Conservation (phyloP, 176 grass and related monocot genomes). For the Stipa capillata region DNA sequence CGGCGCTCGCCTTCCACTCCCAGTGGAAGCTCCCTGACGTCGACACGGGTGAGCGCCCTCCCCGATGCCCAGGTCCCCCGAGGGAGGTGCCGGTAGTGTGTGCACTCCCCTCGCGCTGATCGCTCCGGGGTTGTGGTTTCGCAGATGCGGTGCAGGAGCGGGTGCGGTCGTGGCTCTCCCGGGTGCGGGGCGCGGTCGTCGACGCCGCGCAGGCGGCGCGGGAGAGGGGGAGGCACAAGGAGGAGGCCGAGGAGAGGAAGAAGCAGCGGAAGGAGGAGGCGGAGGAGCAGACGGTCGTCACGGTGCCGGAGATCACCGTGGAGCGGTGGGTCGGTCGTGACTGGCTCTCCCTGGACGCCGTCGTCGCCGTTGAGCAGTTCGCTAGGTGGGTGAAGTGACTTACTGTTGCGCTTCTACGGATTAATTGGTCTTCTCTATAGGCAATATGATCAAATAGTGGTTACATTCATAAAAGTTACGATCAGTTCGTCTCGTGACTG, state of each 20-base stretch:
- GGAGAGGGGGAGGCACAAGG: constrained; percentile 31
- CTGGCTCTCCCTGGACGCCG: constrained; percentile 60
- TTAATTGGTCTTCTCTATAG: neutral
- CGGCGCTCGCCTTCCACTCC: constrained; percentile 27
- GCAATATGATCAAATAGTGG: neutral
- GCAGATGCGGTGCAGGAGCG: constrained; percentile 53
- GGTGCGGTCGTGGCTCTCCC: constrained; percentile 54
- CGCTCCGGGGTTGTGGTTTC: neutral
- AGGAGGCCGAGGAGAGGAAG: constrained; percentile 32
- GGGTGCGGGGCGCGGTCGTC: constrained; percentile 37
- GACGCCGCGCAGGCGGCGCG: constrained; percentile 35
- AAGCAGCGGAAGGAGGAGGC: constrained; percentile 30
- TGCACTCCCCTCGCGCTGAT: constrained; percentile 15
- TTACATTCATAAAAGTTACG: neutral
- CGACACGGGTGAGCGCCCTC: constrained; percentile 32
- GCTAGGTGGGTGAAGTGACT: constrained; percentile 41
- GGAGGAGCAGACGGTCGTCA: constrained; percentile 50
- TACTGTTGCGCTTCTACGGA: neutral
- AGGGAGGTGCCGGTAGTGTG: neutral
- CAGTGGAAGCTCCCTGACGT: constrained; percentile 55
- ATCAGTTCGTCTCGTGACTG: neutral
- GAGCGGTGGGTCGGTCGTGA: constrained; percentile 42
- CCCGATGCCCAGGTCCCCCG: neutral
- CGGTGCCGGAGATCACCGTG: constrained; percentile 64
- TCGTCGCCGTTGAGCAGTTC: constrained; percentile 85